Percentiles rank a stretch among this genome's conserved stretches.
Conservation (phyloP, 306 rosid species). For the Glycyrrhiza uralensis region DNA sequence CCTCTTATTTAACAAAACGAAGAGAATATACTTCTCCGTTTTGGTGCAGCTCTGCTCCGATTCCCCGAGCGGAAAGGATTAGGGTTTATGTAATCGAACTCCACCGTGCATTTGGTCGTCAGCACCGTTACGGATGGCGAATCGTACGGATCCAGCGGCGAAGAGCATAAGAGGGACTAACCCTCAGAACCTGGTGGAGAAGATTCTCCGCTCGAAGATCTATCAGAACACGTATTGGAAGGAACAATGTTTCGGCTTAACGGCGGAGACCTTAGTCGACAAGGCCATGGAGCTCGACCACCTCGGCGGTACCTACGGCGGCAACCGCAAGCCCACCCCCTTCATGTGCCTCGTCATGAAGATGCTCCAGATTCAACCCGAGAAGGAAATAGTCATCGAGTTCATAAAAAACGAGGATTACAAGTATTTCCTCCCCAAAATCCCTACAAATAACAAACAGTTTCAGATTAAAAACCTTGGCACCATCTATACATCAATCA, state of each 20-base stretch:
- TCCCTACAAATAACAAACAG: background rate
- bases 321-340: slow-evolving; percentile 89
- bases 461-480: background rate
- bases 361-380: slow-evolving; percentile 99
- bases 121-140: slow-evolving; percentile 90
- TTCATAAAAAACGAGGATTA: slow-evolving; percentile 92
- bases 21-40: no score
- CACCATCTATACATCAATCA: background rate
- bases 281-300: slow-evolving; percentile 98
- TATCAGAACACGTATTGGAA: slow-evolving; percentile 94
- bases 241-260: slow-evolving; percentile 95
- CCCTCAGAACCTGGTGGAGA: slow-evolving; percentile 94
- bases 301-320: slow-evolving; percentile 90
- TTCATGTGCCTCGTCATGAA: slow-evolving; percentile 96
- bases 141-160: slow-evolving; percentile 94
- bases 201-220: slow-evolving; percentile 90
- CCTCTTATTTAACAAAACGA: no score
- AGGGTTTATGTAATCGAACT: slow-evolving; percentile 22
- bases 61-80: background rate
- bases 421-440: slow-evolving; percentile 42
- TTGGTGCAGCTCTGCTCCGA: background rate
- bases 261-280: slow-evolving; percentile 95
- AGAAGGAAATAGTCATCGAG: slow-evolving; percentile 96
- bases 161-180: slow-evolving; percentile 93
- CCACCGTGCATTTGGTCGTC: background rate